Evolutionary conservation across 768 basidiomycete species (phyloP).

Genomic region (Leucogyrophana mollusca): DNA sequence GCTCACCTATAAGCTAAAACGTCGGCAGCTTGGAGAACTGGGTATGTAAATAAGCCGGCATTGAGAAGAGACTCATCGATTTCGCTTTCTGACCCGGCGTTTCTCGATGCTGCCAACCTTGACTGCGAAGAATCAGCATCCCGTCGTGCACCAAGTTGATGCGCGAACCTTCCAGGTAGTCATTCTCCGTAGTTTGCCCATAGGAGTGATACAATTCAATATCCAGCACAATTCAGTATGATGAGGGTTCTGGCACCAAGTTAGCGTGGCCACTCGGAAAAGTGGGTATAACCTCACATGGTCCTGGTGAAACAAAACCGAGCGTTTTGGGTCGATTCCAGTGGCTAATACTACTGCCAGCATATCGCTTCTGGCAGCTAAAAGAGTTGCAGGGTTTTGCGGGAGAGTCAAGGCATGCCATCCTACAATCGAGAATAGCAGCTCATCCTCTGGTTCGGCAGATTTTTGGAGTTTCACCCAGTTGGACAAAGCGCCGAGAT

Average conservation of each 20-base stretch:
- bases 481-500: conserved; percentile 85
- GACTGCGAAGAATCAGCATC: conserved; percentile 43
- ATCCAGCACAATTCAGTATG: conserved; percentile 93
- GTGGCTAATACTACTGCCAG: conserved; percentile 82
- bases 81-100: conserved; percentile 72
- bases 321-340: conserved; percentile 76
- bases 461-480: conserved; percentile 81
- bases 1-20: conserved; percentile 80
- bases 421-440: conserved; percentile 88
- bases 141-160: too few species aligned
- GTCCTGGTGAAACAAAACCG: conserved; percentile 85
- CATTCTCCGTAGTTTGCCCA: conserved; percentile 85
- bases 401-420: conserved; percentile 94
- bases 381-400: conserved; percentile 69
- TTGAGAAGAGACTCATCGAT: conserved; percentile 82
- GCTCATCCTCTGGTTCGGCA: conserved; percentile 53
- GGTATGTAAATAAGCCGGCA: conserved; percentile 87
- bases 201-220: conserved; percentile 77
- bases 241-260: conserved; percentile 59
- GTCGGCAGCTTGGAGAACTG: conserved; percentile 91
- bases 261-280: not conserved
- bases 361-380: conserved; percentile 67
- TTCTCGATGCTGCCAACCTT: conserved; percentile 70
- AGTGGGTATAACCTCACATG: conserved; percentile 47
- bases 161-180: conserved; percentile 89